Base-by-base conservation (phyloP, 257 asterid genomes). In the Nicotiana tabacum region DNA sequence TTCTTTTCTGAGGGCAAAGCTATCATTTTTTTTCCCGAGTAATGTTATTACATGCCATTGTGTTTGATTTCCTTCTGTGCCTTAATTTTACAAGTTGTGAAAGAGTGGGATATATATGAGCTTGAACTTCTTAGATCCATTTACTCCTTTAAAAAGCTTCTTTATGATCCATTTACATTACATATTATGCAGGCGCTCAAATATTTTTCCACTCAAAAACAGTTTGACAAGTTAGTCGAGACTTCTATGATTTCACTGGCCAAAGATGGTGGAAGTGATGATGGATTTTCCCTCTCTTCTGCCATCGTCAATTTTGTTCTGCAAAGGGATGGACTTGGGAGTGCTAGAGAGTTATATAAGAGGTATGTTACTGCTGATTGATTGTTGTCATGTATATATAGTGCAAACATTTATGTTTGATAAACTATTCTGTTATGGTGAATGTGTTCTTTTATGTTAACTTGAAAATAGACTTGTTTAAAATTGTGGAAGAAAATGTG, bases 221-320 rank as follows among this genome's bases (percentile, higher is more conserved):
- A 39, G 61, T 88, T 94, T 84, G 93, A 92, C 87, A 92, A 91
- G 92, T 92, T 96, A 69, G 92, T 93, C 46, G 93, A 93, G 90
- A 87, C 81, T 58, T 89, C 98, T 43, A 61, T 90, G 32, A 67
- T 66, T 58, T 66, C 81, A 77, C 82, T 96, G 91, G 81, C 97
- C 79, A 86, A 85, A 88, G 83, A 87, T 83, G 98, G 99, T 68
- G 98, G 98, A 85, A 89, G 89, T 66, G 97, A 94, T 87, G 79
- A 64, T 80, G 98, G 97, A 81, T 94, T 94, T 87, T 92, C 98
- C 30, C 91, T 94, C 53, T 90, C 98, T 48, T 89, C 97, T 17
- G 77, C 92, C 80, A 87, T 96, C 66, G 67, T 94, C 79, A 86
- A 85, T 83, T 85, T 29, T 80, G 64, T 93, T 84, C 94, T 94